Evolutionary conservation across 2,329 filamentous ascomycete species (phyloP), one percentile per base, ranked within the genome.

Genomic region (Sporothrix variecibatus): DNA sequence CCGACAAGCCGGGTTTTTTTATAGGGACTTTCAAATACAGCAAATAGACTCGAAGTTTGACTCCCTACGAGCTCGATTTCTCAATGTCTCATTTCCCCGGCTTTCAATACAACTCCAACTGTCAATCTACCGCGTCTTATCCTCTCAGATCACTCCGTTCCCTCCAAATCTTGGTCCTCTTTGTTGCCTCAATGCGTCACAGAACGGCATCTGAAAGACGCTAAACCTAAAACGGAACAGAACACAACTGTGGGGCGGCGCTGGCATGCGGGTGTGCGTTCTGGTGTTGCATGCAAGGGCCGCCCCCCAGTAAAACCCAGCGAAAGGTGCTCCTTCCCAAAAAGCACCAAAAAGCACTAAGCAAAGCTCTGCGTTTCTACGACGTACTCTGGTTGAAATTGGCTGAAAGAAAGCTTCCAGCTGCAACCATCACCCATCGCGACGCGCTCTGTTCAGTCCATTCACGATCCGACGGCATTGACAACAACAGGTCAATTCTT

Each of bases 201-300:
- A 4, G 38, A 53, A 7, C 65, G 46, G 46, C 49, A 70, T 20
- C 46, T 7, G 7, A 17, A 17, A 20, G 1, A 31, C 31, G 49
- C 72, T 73, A 73, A 43, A 20, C 65, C 65, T 26, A 73, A 69
- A 73, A 6, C 62, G 62, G 49, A 12, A 28, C 2, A 17, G 34
- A 46, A 28, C 23, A 23, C 23, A 46, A 46, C 15, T 67, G 38
- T 67, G 62, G 62, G 62, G 38, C 38, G 62, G 11, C 43, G 34
- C 38, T 46, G 38, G 34, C 11, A 43, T 65, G 60, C 58, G 58
- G 58, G 31, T 62, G 58, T n/a, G 58, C 8, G n/a, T 53, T n/a
- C 20, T 56, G 51, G 51, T 56, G 34, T 43, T 40, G n/a, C 60
- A 43, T 43, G 62, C n/a, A 67, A 67, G 62, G 53, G 38, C 34